phyloP scores from a whole-genome alignment of 495 filamentous ascomycete genomes.

The Talaromyces thailandensis region DNA sequence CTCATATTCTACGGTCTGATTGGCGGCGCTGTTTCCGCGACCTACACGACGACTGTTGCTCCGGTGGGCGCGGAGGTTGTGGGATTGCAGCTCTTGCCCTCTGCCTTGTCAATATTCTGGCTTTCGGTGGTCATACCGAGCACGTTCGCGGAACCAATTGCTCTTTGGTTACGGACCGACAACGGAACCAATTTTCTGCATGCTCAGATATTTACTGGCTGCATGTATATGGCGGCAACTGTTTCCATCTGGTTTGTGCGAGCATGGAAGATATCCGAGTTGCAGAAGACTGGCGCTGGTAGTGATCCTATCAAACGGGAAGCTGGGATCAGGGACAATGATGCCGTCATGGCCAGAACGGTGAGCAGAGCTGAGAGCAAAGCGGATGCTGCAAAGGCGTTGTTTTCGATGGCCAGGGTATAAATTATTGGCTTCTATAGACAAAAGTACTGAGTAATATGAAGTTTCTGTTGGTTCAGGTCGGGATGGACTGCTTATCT shows the following conservation, averaged over 20 bases:
- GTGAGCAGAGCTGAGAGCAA: not conserved
- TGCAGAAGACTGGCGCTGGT: not conserved
- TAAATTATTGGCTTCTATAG: not conserved
- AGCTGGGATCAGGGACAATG: not conserved
- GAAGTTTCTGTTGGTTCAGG: not conserved
- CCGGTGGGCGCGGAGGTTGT: conserved; percentile 75
- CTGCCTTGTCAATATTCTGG: conserved; percentile 70
- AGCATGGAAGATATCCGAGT: conserved; percentile 35
- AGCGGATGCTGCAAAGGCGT: not conserved
- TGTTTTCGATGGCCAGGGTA: not conserved
- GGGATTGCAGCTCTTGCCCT: conserved; percentile 60
- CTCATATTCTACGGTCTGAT: conserved; percentile 65
- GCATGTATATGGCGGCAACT: conserved; percentile 55
- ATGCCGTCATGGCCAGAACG: not conserved
- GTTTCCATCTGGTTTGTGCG: conserved; percentile 40
- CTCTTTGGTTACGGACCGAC: conserved; percentile 50
- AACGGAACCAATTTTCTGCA: conserved; percentile 42
- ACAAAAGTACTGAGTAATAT: not conserved
- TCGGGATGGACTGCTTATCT: not conserved
- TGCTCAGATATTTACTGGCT: conserved; percentile 58
- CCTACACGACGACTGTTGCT: conserved; percentile 60
- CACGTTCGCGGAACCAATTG: conserved; percentile 70
- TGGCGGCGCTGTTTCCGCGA: conserved; percentile 60
- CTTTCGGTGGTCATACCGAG: conserved; percentile 60
- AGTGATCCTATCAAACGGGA: not conserved